Evolutionary conservation across 768 basidiomycete genomes (phyloP), one percentile per base, ranked within the genome.

Genomic region (Kwoniella sp.): DNA sequence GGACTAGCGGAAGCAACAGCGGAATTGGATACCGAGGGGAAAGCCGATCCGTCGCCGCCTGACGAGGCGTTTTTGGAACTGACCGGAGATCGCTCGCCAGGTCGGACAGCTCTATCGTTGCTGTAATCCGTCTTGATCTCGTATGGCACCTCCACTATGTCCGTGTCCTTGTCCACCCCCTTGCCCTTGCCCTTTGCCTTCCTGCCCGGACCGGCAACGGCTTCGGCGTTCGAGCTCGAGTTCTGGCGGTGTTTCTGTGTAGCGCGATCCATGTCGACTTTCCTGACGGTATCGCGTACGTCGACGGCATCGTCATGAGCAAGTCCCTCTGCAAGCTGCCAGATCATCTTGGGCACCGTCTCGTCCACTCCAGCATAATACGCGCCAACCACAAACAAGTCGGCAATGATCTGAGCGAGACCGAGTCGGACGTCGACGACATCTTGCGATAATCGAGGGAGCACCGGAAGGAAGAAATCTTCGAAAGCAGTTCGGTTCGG

Each of bases 381-480:
- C 17, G 72, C 74, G 12, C 69, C 74, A 1, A 74, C 65, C 20
- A 71, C 72, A 30, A 79, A 81, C 1, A 82, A 70, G 26, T 74
- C 67, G 1, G 86, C 86, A 47, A 88, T 81, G 52, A 92, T 85
- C 55, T 92, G 86, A n/a, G 93, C 89, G 1, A 92, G 84, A 7
- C 87, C 89, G 62, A 96, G 92, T 52, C 92, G 86, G 34, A 96
- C 92, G 66, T 92, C 93, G 56, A 90, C 84, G 13, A 95, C 87
- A 37, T 97, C 94, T 31, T 82, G 75, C 4, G 86, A 85, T 47
- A 94, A 83, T 50, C 76, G 72, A 28, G 83, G 79, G 22, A 94
- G 79, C n/a, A 83, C 81, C 62, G 83, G 78, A 82, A 91, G 85
- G 66, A 87, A 79, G 58, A 80, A 71, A 37, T 73, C 67, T 41